Base-by-base conservation (phyloP, 2,329 filamentous ascomycete species). In the Ophiostoma piceae region DNA sequence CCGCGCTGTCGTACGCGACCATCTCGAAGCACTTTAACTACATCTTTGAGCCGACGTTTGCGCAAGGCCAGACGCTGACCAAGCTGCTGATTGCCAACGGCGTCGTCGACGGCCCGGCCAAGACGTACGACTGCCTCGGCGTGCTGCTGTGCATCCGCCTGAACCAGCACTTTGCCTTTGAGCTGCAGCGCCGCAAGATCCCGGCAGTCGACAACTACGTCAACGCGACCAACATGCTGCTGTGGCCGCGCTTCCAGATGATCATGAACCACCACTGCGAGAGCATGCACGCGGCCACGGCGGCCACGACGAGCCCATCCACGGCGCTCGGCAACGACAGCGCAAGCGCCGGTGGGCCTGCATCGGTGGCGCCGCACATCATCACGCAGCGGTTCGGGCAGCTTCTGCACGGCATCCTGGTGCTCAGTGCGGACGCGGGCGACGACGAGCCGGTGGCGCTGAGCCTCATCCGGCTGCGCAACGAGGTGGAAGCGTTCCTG, bases 341-440 rank as follows among this genome's bases (percentile, higher is more conserved):
- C 32, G 60, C 60, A n/a, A 35, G 68, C 66, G 85, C 89, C 29
- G 81, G 84, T 70, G 82, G 39, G 22, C 19, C 84, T 74, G 84
- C 90, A 69, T 92, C 89, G 1, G 90, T 91, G 0, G 95, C 95
- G 1, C 95, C 95, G 0, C 95, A 98, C 75, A 89, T 94, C 68
- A 84, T 96, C 22, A 97, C 95, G 0, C 95, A 99, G 78, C 88
- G 93, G n/a, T 98, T 98, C 76, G 95, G 92, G 0, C 94, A 97
- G 79, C 88, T 99, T 67, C 80, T 97, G 67, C 91, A 97, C 73
- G 92, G 92, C 2, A 90, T 98, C 39, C 80, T 98, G 39, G 83
- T 87, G 0, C 84, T 99, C 62, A 96, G 92, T 76, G 88, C 88
- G n/a, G 94, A 97, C 74, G 92, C 92, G 0, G 93, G 93, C 1